phyloP scores from a whole-genome alignment of 108 stramenopile genomes.

The Seminavis robusta region DNA sequence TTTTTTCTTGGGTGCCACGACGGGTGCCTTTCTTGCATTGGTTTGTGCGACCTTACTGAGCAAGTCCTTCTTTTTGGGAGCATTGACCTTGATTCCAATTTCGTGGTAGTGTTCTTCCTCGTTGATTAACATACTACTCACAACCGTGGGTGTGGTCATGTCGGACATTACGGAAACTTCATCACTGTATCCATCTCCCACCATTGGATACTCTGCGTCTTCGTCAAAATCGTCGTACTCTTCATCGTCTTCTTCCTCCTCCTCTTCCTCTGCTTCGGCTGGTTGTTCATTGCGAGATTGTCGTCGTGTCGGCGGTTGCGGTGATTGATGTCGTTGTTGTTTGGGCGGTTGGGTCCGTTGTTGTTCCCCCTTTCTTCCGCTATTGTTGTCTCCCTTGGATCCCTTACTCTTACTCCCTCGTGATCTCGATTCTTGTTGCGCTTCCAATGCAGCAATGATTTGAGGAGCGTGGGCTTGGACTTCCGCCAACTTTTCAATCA shows the following conservation, averaged over 20 bases:
- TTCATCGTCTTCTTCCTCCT: no score
- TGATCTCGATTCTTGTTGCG: conserved; percentile 10
- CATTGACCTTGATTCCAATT: no score
- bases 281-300: no score
- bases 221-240: conserved; percentile 36
- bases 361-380: conserved; percentile 22
- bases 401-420: no score
- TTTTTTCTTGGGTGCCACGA: no score
- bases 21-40: no score
- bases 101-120: conserved; percentile 48
- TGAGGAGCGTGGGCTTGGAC: conserved; percentile 45
- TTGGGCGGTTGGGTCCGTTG: conserved; percentile 8
- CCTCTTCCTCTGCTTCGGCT: no score
- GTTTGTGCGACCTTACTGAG: no score
- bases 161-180: conserved; percentile 36
- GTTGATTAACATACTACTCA: conserved; percentile 31
- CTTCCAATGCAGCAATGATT: conserved; percentile 36
- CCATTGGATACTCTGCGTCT: conserved; percentile 48
- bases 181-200: conserved; percentile 47
- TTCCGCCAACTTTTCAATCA: conserved; percentile 38
- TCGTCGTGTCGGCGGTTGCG: no score
- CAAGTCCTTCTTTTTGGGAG: no score
- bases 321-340: conserved; percentile 3
- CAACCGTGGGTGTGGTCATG: conserved; percentile 40
- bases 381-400: no score